Evolutionary conservation across 345 rosid genomes (phyloP).

Genomic region (Eucalyptus pauciflora): DNA sequence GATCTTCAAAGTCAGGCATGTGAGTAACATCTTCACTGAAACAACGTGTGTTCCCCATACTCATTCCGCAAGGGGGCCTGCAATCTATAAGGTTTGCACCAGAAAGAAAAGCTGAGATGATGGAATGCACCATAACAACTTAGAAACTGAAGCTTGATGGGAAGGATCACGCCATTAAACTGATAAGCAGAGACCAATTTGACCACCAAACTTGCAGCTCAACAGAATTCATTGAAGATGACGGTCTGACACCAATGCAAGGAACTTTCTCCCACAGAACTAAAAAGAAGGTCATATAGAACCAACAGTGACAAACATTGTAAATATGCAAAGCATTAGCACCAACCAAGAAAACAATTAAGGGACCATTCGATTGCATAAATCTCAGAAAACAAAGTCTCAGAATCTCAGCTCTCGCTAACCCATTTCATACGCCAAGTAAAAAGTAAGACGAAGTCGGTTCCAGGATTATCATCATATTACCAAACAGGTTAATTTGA

Average conservation of each 20-base stretch:
- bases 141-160: not conserved
- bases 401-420: not conserved
- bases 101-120: not conserved
- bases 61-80: constrained; percentile 21
- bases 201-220: not conserved
- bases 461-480: not conserved
- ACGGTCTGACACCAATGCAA: not conserved
- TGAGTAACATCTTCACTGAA: constrained; percentile 56
- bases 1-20: constrained; percentile 58
- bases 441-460: not conserved
- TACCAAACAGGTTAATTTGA: not conserved
- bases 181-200: not conserved
- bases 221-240: not conserved
- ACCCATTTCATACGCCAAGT: not conserved
- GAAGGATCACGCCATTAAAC: not conserved
- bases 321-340: not conserved
- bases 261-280: not conserved
- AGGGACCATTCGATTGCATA: not conserved
- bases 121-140: not conserved
- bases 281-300: not conserved
- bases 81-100: constrained; percentile 18
- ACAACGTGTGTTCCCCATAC: constrained; percentile 32
- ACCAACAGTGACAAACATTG: not conserved
- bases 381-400: not conserved
- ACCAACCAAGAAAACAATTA: not conserved